Base-by-base conservation (phyloP, 2,329 filamentous ascomycete species). In the Calonectria fujianensis region DNA sequence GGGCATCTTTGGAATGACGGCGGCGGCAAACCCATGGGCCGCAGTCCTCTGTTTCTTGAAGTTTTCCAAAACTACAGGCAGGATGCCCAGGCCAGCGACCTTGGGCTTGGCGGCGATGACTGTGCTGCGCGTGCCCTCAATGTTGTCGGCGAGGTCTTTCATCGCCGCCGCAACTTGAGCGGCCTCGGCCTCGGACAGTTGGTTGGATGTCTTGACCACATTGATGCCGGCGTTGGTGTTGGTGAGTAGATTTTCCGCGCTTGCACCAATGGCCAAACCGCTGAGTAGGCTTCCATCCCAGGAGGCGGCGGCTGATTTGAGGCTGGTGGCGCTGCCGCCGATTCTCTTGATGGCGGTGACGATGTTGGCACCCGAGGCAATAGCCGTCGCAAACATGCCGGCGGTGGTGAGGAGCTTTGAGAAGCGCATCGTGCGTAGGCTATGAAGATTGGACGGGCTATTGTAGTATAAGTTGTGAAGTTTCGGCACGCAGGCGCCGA, bases 11-110 rank as follows among this genome's bases (percentile, higher is more conserved):
- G 74, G 80, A 10, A 87, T 74, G 13, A 89, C 80, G 0, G 84
- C 84, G 3, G 73, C 74, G 50, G 84, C 84, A 51, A 88, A 84
- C 13, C 85, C 81, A 31, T 80, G 79, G 0, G 86, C 86, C 0
- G 87, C 86, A 1, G 78, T 75, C 78, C 85, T 84, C 81, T 89
- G 82, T 9, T 84, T 73, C 70, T 85, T 78, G 32, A 90, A 77
- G 73, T 85, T 86, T 20, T 87, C 54, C 50, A 88, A 80, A 45
- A 90, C 87, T 45, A 88, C 78, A 0, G 87, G 86, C 61, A 82
- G 83, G 45, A 89, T 76, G 1, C 87, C 68, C 8, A 88, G 78
- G 50, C 81, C 81, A 76, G 88, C 85, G 72, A 90, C 90, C 75
- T 87, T 86, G 27, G 80, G 82, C 80, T 88, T 88, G 35, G 83